These are phyloP conservation scores for Stephanodiscus triporus DNA, from an alignment of 108 stramenopile species.

Conservation along the genomic window DNA sequence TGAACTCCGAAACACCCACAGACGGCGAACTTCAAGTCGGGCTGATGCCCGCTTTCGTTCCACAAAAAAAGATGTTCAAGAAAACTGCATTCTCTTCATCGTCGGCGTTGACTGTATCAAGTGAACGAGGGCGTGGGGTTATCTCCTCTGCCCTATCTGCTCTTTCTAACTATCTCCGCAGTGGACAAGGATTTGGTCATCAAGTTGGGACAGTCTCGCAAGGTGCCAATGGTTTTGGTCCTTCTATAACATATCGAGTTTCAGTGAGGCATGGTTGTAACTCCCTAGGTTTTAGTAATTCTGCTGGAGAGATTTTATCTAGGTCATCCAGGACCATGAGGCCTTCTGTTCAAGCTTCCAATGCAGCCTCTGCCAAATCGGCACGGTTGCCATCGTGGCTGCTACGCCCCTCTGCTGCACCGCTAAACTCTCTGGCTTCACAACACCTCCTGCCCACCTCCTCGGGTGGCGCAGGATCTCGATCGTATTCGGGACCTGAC, in stretches of 20 bases:
- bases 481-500: not conserved
- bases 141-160: conserved; percentile 43
- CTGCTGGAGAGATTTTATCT: conserved; percentile 52
- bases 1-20: conserved; percentile 79
- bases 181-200: conserved; percentile 31
- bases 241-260: conserved; percentile 37
- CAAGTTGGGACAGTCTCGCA: conserved; percentile 30
- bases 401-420: conserved; percentile 62
- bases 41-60: conserved; percentile 61
- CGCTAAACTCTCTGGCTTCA: conserved; percentile 62
- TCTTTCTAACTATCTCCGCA: conserved; percentile 47
- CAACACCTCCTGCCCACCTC: conserved; percentile 55
- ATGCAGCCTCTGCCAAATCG: conserved; percentile 45
- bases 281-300: conserved; percentile 65
- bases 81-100: conserved; percentile 5
- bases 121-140: conserved; percentile 33
- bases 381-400: conserved; percentile 74
- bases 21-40: conserved; percentile 71
- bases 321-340: not conserved
- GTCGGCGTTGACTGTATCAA: conserved; percentile 37
- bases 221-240: conserved; percentile 17
- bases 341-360: conserved; percentile 5
- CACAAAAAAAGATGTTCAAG: conserved; percentile 16
- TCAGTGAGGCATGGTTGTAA: conserved; percentile 50
- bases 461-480: conserved; percentile 21